A percentile compares a stretch with the other conserved stretches of the same genome.
Conservation (phyloP, 768 basidiomycete species). For the Psilocybe tampanensis region DNA sequence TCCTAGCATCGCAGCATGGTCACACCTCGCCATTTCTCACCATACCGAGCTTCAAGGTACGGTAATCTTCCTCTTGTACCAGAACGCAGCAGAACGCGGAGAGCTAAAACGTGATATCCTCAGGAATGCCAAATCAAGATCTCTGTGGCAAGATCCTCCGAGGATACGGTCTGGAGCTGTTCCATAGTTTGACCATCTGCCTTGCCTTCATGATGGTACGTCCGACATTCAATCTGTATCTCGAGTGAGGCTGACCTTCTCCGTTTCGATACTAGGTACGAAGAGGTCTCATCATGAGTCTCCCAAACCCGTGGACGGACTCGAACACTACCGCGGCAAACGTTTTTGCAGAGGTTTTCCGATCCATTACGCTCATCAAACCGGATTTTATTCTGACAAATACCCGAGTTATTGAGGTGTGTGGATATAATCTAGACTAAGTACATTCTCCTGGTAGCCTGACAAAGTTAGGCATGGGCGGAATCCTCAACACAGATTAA, state of each 20-base stretch:
- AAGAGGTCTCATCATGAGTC: neutral
- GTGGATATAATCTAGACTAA: no score
- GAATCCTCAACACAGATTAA: conserved; percentile 3
- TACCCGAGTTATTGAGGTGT: conserved; percentile 4
- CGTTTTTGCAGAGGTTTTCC: neutral
- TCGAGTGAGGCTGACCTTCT: no score
- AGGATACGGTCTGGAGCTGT: neutral
- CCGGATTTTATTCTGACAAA: neutral
- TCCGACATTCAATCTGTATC: neutral
- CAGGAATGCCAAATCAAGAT: neutral
- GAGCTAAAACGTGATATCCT: neutral
- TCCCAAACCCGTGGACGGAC: neutral
- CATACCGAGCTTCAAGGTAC: conserved; percentile 5
- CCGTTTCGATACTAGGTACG: no score
- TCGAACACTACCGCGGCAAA: conserved; percentile 2
- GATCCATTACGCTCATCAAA: neutral
- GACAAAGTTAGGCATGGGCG: conserved; percentile 8
- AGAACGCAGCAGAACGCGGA: no score
- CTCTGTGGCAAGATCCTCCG: conserved; percentile 1
- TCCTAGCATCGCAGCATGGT: conserved; percentile 6
- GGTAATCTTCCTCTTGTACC: neutral
- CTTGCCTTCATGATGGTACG: no score
- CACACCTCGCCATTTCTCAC: neutral
- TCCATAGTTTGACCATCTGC: no score
- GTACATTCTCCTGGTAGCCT: no score